These are phyloP conservation scores for Arxiozyma slooffiae DNA, from an alignment of 1,139 yeast genomes.

Conservation along the genomic window DNA sequence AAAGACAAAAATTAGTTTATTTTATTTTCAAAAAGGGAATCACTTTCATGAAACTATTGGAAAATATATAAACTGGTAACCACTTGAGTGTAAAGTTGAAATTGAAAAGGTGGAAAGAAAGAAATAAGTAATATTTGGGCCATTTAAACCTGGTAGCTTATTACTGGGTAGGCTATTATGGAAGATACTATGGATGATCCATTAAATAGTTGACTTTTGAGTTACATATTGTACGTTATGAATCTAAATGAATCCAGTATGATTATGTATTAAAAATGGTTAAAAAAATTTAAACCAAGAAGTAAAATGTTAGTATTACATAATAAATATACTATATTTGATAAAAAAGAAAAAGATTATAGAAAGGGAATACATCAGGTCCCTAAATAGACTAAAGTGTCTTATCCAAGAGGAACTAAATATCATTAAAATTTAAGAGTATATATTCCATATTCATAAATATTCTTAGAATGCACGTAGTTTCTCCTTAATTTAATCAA, in stretches of 20 bases:
- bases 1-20: too few species aligned
- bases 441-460: neutral
- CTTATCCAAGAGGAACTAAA: constrained; percentile 72
- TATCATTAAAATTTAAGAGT: constrained; percentile 51
- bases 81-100: too few species aligned
- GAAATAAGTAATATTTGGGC: constrained; percentile 54
- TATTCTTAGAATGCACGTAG: too few species aligned
- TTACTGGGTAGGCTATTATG: constrained; percentile 77
- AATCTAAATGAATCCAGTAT: constrained; percentile 43
- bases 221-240: constrained; percentile 34
- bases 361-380: constrained; percentile 81
- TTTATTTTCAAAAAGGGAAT: too few species aligned
- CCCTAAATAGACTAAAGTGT: constrained; percentile 82
- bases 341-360: constrained; percentile 62
- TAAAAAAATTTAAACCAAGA: constrained; percentile 18
- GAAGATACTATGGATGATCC: constrained; percentile 71
- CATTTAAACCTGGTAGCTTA: constrained; percentile 58
- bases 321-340: constrained; percentile 73
- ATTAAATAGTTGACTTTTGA: constrained; percentile 63
- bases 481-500: too few species aligned
- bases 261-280: constrained; percentile 40
- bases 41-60: too few species aligned
- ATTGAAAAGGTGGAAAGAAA: neutral
- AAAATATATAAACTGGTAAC: too few species aligned
- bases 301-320: constrained; percentile 20